Evolutionary conservation across 139 green algal species (phyloP).

Genomic region (Coelastrella sp.): DNA sequence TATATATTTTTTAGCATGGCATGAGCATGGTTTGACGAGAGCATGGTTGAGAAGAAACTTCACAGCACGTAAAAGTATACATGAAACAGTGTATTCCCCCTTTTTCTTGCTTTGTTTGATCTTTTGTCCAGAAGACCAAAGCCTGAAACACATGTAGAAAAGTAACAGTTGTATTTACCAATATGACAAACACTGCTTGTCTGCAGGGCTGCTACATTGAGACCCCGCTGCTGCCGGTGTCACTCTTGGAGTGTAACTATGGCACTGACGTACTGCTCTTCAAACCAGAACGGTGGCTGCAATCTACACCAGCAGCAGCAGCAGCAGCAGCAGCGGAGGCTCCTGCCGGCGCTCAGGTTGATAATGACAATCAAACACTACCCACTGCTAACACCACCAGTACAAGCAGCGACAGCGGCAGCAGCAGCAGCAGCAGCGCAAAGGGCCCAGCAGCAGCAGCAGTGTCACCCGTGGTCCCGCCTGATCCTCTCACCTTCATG

Average conservation of each 20-base stretch:
- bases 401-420: neutral
- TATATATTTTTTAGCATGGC: no score
- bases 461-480: neutral
- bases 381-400: neutral
- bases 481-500: slow-evolving; percentile 8
- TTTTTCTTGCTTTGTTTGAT: no score
- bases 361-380: no score
- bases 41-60: no score
- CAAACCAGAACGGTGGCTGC: slow-evolving; percentile 46
- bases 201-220: neutral
- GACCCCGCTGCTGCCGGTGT: slow-evolving; percentile 6
- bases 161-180: no score
- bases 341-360: no score
- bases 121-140: no score
- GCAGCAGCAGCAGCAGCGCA: neutral
- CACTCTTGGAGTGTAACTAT: neutral
- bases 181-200: no score
- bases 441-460: neutral
- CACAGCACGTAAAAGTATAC: no score
- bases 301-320: neutral
- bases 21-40: no score
- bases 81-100: no score
- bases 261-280: slow-evolving; percentile 43
- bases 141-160: no score
- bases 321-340: neutral